Evolutionary conservation across 1,284 basidiomycete species (phyloP), one percentile per base, ranked within the genome.

Genomic region (Papiliotrema nemorosa): DNA sequence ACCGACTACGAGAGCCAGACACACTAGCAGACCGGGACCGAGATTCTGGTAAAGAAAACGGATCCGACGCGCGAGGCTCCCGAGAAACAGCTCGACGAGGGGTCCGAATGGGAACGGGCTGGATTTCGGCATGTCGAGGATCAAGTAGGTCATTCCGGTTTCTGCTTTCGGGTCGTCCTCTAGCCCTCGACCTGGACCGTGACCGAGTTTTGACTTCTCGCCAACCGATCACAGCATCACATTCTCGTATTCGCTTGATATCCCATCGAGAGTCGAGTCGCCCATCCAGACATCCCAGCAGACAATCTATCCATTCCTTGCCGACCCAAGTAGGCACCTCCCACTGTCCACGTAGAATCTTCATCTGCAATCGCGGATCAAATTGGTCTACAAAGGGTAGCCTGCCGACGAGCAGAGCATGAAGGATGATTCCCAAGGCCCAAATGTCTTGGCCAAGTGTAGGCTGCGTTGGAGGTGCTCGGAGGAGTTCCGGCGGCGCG

Each of bases 381-480:
- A 89, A 97, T 0, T 85, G 77, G 71, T 97, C 92, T 26, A 70
- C 76, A 68, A 96, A 96, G 0, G 92, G 92, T 3, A 96, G 76
- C 26, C 79, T 78, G 2, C 89, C 90, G 0, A 84, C 85, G 26
- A 96, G 78, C 3, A 96, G 78, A 3, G 86, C 84, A 63, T 90
- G 89, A 0, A 96, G 81, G 60, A 94, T 81, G 46, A 92, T 84
- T 0, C 92, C 92, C 2, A 94, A 75, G 0, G 92, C 91, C 92
- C 92, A 97, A 29, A 96, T 84, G 60, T 97, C 92, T 67, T 90
- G 88, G 0, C 86, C 82, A 13, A 74, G 60, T 0, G 62, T 68
- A 29, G 63, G 70, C n/a, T 24, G 55, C n/a, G 52, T 53, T 18
- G 74, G 57, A 53, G 78, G 67, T 24, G 80, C 75, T 39, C 77